Base-by-base conservation (phyloP, 768 basidiomycete species). In the Leccinum pellstonianum region DNA sequence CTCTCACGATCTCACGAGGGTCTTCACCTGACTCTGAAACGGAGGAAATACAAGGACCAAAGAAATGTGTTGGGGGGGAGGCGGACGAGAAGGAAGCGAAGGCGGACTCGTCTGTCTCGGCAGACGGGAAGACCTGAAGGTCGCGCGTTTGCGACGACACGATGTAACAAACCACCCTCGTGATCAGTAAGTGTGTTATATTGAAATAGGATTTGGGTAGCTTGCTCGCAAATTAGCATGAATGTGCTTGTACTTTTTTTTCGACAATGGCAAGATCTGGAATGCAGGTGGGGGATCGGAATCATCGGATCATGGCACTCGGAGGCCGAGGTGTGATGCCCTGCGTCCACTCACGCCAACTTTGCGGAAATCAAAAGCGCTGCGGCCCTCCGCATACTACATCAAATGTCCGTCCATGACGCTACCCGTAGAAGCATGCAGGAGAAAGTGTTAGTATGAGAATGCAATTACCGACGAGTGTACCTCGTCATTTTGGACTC, bases 1-100 rank as follows among this genome's bases (percentile, higher is more conserved):
- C 57, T 25, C 63, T 73, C 15, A 31, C 49, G 3, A 63, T 71
- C 51, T 65, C 69, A 15, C 37, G 60, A 33, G 60, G 31, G 33
- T 19, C 58, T 33, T 43, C 10, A 37, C 25, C 41, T 15, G 14
- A 49, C 27, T 38, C 55, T 46, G 59, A 56, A 10, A 17, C 43
- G 21, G 47, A 49, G 43, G 48, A 57, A 47, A 27, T 29, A 46
- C 53, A 52, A 12, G 58, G 50, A 51, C 31, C 35, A 27, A 27
- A 38, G 17, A 50, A 50, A 37, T 43, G 9, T 1, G 50, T 47
- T 6, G 52, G 52, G 23, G 27, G 48, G 15, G 54, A 50, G 27
- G 27, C 31, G 11, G 56, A 54, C 25, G 21, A 48, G 14, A 48
- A 21, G 35, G 54, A 54, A 49, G 49, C n/a, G 29, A 25, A 27